These are phyloP conservation scores for Tetracladium setigerum DNA, from an alignment of 495 filamentous ascomycete species.

Conservation along the genomic window DNA sequence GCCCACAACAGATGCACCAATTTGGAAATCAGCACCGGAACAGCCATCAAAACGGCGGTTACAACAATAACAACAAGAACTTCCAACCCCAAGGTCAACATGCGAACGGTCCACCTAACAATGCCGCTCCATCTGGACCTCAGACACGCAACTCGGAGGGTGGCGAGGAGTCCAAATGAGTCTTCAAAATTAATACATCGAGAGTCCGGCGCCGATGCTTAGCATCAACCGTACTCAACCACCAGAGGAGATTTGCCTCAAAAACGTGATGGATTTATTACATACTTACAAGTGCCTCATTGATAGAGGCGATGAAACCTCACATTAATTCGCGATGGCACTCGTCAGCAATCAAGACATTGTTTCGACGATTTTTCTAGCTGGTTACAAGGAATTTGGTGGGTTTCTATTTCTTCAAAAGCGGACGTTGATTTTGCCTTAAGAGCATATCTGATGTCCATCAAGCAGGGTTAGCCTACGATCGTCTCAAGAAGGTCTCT, in stretches of 20 bases:
- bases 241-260: constrained; percentile 8
- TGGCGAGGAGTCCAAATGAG: constrained; percentile 52
- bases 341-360: constrained; percentile 5
- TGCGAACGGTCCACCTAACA: constrained; percentile 39
- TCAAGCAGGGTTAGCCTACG: constrained; percentile 13
- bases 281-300: constrained; percentile 19
- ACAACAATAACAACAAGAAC: constrained; percentile 41
- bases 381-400: constrained; percentile 13
- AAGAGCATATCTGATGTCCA: constrained; percentile 14
- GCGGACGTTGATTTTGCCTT: constrained; percentile 6
- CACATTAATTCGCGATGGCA: constrained; percentile 14
- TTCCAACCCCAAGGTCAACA: constrained; percentile 44
- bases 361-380: constrained; percentile 12
- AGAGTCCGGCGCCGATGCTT: constrained; percentile 16
- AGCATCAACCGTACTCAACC: constrained; percentile 17
- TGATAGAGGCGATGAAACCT: constrained; percentile 7
- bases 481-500: constrained; percentile 12
- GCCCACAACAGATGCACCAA: constrained; percentile 59
- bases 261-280: constrained; percentile 10
- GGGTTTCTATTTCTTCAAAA: constrained; percentile 16
- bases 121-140: constrained; percentile 33
- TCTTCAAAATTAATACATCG: neutral
- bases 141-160: constrained; percentile 36
- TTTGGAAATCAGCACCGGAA: constrained; percentile 53
- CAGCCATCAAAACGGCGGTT: constrained; percentile 26